phyloP scores from a whole-genome alignment of 345 rosid species.

The Trapa incisa region DNA sequence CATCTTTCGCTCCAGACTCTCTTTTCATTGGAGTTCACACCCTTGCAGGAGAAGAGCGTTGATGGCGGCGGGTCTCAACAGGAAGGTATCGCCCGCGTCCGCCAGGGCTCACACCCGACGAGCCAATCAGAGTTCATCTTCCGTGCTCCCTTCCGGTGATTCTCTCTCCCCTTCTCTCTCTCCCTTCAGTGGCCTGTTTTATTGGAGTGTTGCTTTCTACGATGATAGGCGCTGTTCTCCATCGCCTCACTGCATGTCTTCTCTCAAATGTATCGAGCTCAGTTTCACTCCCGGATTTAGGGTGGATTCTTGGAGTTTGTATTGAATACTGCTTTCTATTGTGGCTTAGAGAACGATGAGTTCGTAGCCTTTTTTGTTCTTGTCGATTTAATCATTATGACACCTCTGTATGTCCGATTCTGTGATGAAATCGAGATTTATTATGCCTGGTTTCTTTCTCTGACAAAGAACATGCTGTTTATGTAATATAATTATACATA shows the following conservation, averaged over 20 bases:
- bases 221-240: background rate
- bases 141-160: slow-evolving; percentile 31
- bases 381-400: background rate
- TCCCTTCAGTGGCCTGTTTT: background rate
- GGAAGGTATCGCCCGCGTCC: slow-evolving; percentile 47
- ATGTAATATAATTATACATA: background rate
- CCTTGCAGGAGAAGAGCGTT: too few relatives aligned
- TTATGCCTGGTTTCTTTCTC: background rate
- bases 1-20: too few relatives aligned
- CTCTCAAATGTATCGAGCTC: background rate
- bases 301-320: background rate
- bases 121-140: slow-evolving; percentile 23
- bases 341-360: too few relatives aligned
- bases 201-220: background rate
- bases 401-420: background rate
- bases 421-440: background rate
- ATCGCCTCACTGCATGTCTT: background rate
- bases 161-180: background rate
- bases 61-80: slow-evolving; percentile 34
- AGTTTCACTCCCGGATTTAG: background rate
- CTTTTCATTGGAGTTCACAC: too few relatives aligned
- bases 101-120: slow-evolving; percentile 49
- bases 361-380: background rate
- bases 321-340: background rate
- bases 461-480: background rate